Evolutionary conservation across 176 grass and related monocot species (phyloP).

Genomic region (Hyparrhenia diplandra): DNA sequence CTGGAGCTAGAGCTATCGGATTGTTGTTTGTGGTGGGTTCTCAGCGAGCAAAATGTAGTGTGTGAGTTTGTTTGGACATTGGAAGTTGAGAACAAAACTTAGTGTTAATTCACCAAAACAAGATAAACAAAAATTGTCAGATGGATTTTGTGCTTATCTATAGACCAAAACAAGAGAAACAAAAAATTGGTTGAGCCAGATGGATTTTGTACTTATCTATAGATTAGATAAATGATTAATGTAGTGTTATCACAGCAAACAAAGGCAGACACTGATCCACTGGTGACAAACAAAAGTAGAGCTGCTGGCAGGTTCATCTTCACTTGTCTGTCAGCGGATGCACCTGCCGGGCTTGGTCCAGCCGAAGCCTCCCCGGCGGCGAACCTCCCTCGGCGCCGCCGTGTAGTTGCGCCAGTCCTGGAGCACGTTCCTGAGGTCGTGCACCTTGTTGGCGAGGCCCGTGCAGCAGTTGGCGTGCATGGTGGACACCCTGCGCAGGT

Average conservation of each 20-base stretch:
- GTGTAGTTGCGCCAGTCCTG: constrained; percentile 68
- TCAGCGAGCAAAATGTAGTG: neutral
- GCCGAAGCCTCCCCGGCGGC: constrained; percentile 7
- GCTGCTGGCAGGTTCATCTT: neutral
- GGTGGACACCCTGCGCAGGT: constrained; percentile 65
- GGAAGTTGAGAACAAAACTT: neutral
- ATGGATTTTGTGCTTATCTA: neutral
- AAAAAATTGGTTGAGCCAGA: neutral
- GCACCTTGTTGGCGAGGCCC: constrained; percentile 55
- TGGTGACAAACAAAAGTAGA: neutral
- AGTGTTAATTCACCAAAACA: neutral
- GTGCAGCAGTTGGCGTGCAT: constrained; percentile 88
- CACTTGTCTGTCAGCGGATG: constrained; percentile 23
- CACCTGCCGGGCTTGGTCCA: constrained; percentile 49
- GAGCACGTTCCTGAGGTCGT: constrained; percentile 53
- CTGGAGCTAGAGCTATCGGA: no score
- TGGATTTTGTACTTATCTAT: neutral
- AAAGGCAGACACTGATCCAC: neutral
- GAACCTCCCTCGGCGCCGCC: constrained; percentile 17
- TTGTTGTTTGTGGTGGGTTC: neutral
- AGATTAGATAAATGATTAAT: neutral
- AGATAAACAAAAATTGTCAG: no score
- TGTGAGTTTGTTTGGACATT: neutral
- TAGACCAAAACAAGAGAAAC: neutral
- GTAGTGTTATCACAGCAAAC: neutral